Conservation (phyloP, 2,329 filamentous ascomycete genomes). For the Monosporascus sp. region DNA sequence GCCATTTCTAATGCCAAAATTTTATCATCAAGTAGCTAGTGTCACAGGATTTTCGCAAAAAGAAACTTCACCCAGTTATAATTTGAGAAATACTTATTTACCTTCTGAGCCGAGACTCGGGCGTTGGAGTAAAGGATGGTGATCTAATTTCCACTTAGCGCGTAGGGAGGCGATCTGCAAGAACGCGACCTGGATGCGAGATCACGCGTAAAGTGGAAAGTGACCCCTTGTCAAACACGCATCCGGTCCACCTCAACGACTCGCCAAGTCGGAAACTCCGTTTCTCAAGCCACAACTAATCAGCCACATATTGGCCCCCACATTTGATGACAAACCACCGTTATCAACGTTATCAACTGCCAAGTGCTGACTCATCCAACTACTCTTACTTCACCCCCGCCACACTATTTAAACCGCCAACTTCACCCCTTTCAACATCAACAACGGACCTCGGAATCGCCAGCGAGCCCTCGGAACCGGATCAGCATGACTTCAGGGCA, state of each 20-base stretch:
- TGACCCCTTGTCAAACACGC: background rate
- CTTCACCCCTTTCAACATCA: constrained; percentile 4
- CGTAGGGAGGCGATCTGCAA: constrained; percentile 14
- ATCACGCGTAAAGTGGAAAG: constrained; percentile 27
- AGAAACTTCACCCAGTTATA: background rate
- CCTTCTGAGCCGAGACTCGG: background rate
- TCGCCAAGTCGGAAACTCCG: no score
- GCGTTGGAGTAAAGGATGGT: constrained; percentile 8
- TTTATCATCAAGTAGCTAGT: constrained; percentile 2
- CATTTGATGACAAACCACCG: no score
- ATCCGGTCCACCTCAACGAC: background rate
- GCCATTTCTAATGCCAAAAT: constrained; percentile 10
- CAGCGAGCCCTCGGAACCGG: background rate
- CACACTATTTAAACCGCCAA: constrained; percentile 4
- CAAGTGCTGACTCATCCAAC: constrained; percentile 3
- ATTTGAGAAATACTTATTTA: background rate
- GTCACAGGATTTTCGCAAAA: background rate
- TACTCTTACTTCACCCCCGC: background rate
- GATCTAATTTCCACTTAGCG: constrained; percentile 24
- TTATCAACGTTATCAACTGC: background rate
- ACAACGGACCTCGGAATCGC: background rate
- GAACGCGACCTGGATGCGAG: constrained; percentile 25
- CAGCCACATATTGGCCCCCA: background rate
- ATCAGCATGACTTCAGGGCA: constrained; percentile 41
- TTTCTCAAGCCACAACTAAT: background rate